Evolutionary conservation across 2,329 filamentous ascomycete genomes (phyloP), one percentile per base, ranked within the genome.

Genomic region (Parafenestella ontariensis): DNA sequence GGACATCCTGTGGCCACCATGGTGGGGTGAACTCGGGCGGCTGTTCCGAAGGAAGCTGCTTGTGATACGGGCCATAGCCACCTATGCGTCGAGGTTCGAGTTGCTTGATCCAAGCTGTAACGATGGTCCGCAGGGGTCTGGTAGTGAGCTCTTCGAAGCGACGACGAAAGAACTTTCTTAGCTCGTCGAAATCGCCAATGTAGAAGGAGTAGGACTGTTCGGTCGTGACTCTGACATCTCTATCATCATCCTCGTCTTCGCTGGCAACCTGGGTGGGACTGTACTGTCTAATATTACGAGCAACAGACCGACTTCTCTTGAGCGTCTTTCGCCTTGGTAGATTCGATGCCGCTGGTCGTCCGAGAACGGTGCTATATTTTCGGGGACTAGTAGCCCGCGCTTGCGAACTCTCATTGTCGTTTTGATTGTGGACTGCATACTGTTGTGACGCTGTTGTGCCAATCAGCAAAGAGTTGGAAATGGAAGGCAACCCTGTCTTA

Each of bases 61-160:
- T 65, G 46, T 68, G 62, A 37, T 74, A 73, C 3, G 58, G 61
- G 6, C 69, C 68, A 39, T 66, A 71, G 7, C 46, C 40, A 10
- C 62, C 55, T 31, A 65, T 56, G 4, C 71, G 68, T 18, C 59
- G 57, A 3, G 71, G 72, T 34, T 67, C 66, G 6, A 70, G 50
- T 18, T 62, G 56, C 50, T 68, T 71, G 29, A 74, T 60, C 72
- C 72, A 74, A 7, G 62, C 59, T 1, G 69, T 71, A n/a, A 68
- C 66, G 29, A 74, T 69, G 15, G 63, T 59, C 5, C 69, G 66
- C 20, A 73, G 41, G 0, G 71, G 69, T 48, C 70, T 74, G 62
- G 71, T 68, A 11, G 70, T 73, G 10, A 73, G 61, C 45, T 73
- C 70, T 18, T 64, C 61, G 23, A 73, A 62, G 2, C 70, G 65